Conservation (phyloP, 2,329 filamentous ascomycete genomes). For the Colletotrichum zoysiae region DNA sequence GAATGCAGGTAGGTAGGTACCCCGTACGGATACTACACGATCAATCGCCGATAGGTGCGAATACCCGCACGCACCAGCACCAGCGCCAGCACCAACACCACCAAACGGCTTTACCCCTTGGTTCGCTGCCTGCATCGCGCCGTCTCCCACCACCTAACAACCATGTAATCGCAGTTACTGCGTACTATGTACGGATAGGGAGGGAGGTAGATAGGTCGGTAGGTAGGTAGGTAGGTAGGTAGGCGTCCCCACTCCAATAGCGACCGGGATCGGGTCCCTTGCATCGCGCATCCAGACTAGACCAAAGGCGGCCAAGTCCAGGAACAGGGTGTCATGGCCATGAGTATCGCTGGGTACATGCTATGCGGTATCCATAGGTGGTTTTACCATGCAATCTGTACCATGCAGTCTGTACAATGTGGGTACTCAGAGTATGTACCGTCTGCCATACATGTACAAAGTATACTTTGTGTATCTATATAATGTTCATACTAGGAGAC, state of each 20-base stretch:
- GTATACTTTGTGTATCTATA: too few relatives aligned
- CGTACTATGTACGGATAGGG: too few relatives aligned
- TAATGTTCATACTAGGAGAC: background rate
- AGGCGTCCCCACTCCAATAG: background rate
- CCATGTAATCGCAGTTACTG: too few relatives aligned
- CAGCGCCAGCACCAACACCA: background rate
- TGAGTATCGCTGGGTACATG: too few relatives aligned
- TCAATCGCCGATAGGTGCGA: background rate
- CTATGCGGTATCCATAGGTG: too few relatives aligned
- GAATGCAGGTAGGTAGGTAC: too few relatives aligned
- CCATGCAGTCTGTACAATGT: too few relatives aligned
- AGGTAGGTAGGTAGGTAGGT: too few relatives aligned
- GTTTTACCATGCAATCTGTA: too few relatives aligned
- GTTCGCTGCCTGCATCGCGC: background rate
- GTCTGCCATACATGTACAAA: too few relatives aligned
- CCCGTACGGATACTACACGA: background rate
- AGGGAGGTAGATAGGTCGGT: too few relatives aligned
- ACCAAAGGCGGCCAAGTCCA: constrained; percentile 33
- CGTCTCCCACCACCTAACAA: background rate
- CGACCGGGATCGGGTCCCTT: constrained; percentile 17
- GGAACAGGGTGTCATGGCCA: constrained; percentile 24
- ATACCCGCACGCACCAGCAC: background rate
- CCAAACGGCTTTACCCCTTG: background rate
- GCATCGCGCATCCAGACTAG: constrained; percentile 25
- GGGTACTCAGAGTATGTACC: too few relatives aligned